These are phyloP conservation scores for Suhomyces kilbournensis DNA, from an alignment of 805 yeast species.

Conservation along the genomic window DNA sequence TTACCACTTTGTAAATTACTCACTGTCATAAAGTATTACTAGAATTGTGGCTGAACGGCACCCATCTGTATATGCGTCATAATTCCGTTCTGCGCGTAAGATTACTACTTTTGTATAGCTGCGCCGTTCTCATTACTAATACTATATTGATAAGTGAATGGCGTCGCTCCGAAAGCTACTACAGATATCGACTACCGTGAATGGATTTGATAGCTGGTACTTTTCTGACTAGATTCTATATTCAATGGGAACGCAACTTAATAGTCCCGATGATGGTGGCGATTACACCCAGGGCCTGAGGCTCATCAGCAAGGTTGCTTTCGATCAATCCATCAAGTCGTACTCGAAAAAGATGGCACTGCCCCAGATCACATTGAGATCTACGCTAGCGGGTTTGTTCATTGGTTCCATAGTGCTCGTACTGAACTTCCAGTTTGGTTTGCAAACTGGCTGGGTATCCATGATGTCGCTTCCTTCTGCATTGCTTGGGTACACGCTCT, in stretches of 20 bases:
- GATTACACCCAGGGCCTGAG: not conserved
- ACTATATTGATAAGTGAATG: not conserved
- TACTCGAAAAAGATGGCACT: constrained; percentile 45
- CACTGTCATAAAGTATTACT: too few relatives aligned
- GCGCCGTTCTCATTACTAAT: not conserved
- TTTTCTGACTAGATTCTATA: not conserved
- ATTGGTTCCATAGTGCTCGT: constrained; percentile 87
- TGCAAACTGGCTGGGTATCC: constrained; percentile 98
- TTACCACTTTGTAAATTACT: too few relatives aligned
- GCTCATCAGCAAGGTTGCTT: not conserved
- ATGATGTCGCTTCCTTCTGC: constrained; percentile 99
- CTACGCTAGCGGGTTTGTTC: constrained; percentile 68
- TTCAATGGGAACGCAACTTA: not conserved
- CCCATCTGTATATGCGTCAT: not conserved
- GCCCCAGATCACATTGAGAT: constrained; percentile 69
- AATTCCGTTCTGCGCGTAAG: not conserved
- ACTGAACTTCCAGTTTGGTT: constrained; percentile 92
- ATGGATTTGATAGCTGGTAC: not conserved
- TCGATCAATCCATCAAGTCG: not conserved
- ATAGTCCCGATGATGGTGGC: not conserved
- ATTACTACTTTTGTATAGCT: not conserved
- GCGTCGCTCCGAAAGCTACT: not conserved
- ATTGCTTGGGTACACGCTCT: constrained; percentile 77
- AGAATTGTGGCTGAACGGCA: not conserved
- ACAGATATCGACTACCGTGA: not conserved